Base-by-base conservation (phyloP, 352 stramenopile species). In the Phytophthora sojae region DNA sequence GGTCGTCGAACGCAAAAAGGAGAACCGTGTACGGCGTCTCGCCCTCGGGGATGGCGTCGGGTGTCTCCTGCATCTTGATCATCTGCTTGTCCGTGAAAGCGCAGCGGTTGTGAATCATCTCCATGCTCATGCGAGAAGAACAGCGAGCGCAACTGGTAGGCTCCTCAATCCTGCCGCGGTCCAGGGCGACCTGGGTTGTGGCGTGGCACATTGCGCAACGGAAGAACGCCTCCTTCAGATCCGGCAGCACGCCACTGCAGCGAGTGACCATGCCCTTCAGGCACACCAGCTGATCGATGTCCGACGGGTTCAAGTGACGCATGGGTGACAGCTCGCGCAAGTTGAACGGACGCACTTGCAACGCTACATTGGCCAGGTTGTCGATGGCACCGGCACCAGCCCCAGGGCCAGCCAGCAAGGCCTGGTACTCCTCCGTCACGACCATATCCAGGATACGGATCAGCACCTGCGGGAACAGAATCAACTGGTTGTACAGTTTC, bases 81-180 rank as follows among this genome's bases (percentile, higher is more conserved):
- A 99, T 85, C 80, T 99, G 98, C 78, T 99, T 99, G 88, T 99
- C 97, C 4, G 89, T 98, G 85, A 99, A 99, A 30, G 97, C 77
- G 68, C 97, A 99, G 11, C 96, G 93, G 77, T 99, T 99, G 82
- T 99, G 97, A 47, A 99, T 83, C 60, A 99, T 88, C 68, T 97
- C 88, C 90, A 99, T 99, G 52, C 95, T 96, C 79, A 96, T 77
- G 5, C 88, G 90, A n/a, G 90, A 89, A 37, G 95, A 83, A 76
- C 97, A 99, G 61, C 87, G 71, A 12, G 60, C 55, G 69, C 96
- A 99, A 35, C 85, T 90, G 2, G 82, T 91, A 15, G 98, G 98
- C 83, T 99, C 97, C 26, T 98, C 88, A 67, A 99, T 99, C 32
- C 95, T 81, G 17, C 97, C 97, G 37, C 97, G 92, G 73, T 99